phyloP scores from a whole-genome alignment of 169 alveolate species.

The Plasmodium adleri region DNA sequence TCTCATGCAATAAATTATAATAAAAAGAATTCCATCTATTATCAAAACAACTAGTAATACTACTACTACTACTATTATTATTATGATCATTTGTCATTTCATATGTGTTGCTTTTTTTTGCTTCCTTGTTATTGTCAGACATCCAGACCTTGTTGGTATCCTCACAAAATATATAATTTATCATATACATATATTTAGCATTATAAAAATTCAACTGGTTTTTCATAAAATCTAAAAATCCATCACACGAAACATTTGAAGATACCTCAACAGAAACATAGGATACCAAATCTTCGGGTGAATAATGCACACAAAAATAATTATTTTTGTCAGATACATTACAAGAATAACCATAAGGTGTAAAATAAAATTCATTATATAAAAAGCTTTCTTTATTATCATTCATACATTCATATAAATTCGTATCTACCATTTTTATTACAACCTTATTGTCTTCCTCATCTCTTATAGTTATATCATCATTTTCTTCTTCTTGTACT shows the following conservation, averaged over 20 bases:
- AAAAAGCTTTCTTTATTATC: slow-evolving; percentile 25
- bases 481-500: neutral
- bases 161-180: slow-evolving; percentile 18
- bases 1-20: neutral
- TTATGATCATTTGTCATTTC: neutral
- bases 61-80: neutral
- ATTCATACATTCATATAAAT: slow-evolving; percentile 40
- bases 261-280: slow-evolving; percentile 70
- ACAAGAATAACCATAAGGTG: slow-evolving; percentile 72
- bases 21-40: neutral
- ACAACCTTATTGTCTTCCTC: neutral
- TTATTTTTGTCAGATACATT: slow-evolving; percentile 37
- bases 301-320: slow-evolving; percentile 69
- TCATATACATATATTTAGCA: slow-evolving; percentile 17
- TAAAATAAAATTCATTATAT: slow-evolving; percentile 55
- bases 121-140: no score
- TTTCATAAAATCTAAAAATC: slow-evolving; percentile 30
- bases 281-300: slow-evolving; percentile 66
- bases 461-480: neutral
- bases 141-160: neutral
- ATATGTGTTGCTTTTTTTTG: no score
- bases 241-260: neutral
- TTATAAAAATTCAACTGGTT: slow-evolving; percentile 65
- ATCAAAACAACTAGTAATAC: neutral
- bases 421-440: slow-evolving; percentile 24